Conservation (phyloP, 2,329 filamentous ascomycete genomes). For the Trichoderma pleuroti region DNA sequence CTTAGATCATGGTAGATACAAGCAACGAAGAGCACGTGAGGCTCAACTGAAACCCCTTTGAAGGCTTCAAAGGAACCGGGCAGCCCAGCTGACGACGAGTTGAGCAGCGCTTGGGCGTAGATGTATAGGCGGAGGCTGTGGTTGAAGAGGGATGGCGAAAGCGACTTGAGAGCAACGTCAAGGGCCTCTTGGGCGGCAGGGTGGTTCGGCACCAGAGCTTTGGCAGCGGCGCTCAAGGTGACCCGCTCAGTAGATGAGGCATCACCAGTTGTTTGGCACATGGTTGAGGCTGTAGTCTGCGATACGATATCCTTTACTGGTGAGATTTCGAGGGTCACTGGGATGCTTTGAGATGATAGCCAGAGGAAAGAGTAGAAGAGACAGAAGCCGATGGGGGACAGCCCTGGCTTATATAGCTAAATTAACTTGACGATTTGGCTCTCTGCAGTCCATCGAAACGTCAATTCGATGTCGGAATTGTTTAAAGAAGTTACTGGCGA, state of each 20-base stretch:
- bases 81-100: neutral
- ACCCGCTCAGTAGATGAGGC: neutral
- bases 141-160: slow-evolving; percentile 6
- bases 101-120: slow-evolving; percentile 10
- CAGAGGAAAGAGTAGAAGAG: neutral
- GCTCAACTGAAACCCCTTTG: neutral
- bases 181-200: slow-evolving; percentile 13
- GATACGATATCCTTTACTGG: neutral
- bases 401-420: neutral
- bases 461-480: neutral
- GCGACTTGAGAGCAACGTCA: slow-evolving; percentile 3
- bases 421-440: neutral
- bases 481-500: neutral
- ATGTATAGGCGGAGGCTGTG: slow-evolving; percentile 16
- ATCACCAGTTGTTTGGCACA: neutral
- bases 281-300: neutral
- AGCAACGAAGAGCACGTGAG: slow-evolving; percentile 16
- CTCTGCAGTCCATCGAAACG: neutral
- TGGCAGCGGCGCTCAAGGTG: slow-evolving; percentile 1
- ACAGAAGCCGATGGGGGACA: neutral
- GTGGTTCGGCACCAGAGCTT: slow-evolving; percentile 6
- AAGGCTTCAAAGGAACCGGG: neutral
- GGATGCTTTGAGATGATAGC: neutral
- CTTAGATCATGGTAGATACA: slow-evolving; percentile 16
- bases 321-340: neutral